Evolutionary conservation across 2,329 filamentous ascomycete genomes (phyloP), one percentile per base, ranked within the genome.

Genomic region (Leptographium galeiforme): DNA sequence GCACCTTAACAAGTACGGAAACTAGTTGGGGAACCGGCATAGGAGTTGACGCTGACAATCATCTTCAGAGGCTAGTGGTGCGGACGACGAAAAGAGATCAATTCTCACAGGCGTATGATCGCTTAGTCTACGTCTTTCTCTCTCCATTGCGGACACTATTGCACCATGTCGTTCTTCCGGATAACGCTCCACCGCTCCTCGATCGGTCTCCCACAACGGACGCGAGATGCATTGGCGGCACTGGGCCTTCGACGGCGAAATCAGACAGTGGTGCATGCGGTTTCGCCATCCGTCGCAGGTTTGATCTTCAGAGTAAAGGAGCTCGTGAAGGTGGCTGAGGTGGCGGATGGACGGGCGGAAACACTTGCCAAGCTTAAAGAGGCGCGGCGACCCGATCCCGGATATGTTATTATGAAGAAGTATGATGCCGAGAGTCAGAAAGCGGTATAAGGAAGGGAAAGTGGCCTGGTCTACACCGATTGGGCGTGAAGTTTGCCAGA

Each of bases 291-390:
- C 60, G 82, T 88, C 57, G 90, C 90, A 11, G 90, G 90, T 65
- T 89, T 94, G 73, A 88, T 96, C 64, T 85, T 96, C 76, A 85
- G 85, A 69, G 89, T 96, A 62, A 96, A 96, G 74, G 90, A 96
- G 71, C 74, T 96, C 58, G 87, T 96, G 47, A 76, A 80, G 52
- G 89, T 95, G 39, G 74, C 82, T 60, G 89, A 95, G 71, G 88
- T 94, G 46, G 80, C 84, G 33, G 66, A 70, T 58, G 81, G 83
- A 38, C 66, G 70, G 57, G 67, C 76, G 36, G 66, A 88, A 69
- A 83, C 75, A 8, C 79, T 81, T 64, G 68, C 71, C 53, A 79
- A 95, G 72, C 76, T 95, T 63, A 82, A 81, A 70, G 78, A 76
- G 51, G 74, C 79, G 69, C 72, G 90, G 67, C 81, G 77, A 67